Evolutionary conservation across 208 protist genomes (phyloP), one percentile per base, ranked within the genome.

Genomic region (Trypanosoma avium): DNA sequence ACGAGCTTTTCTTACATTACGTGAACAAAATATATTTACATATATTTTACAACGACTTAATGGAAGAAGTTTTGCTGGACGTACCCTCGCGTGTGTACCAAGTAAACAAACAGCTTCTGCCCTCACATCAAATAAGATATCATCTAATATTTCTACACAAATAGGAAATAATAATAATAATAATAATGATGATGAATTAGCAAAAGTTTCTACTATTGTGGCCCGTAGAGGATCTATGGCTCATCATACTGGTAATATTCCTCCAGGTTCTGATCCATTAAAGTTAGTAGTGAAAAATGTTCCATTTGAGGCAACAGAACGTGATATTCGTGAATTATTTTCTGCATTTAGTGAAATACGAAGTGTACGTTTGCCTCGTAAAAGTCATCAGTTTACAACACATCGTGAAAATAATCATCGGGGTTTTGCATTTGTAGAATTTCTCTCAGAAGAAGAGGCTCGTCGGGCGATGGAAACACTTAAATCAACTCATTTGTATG

Each of bases 371-470:
- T n/a, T 99, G 47, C 98, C 98, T 22, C 92, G 91, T 52, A 99
- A 99, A 79, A 73, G 78, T 15, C 72, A 96, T 68, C 75, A 79
- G 57, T 93, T 93, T 62, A 77, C 78, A 19, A 70, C 77, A 4
- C 88, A 89, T 53, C 80, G 87, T 43, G 79, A 97, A 50, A 95
- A 96, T 69, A 86, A 89, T 65, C 92, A 97, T 53, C 84, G 98
- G 36, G 98, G 98, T 48, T 99, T 99, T 84, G 97, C 94, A 32
- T 99, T 99, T 76, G 92, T 99, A 8, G 98, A 99, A 70, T 99
- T 98, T 72, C 52, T 98, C 4, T 98, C 95, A 0, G 86, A 96
- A 70, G 63, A 92, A 61, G 98, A 99, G 69, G 97, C 98, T 21
- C 70, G 84, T 12, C 84, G 88, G 48, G 98, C 98, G 4, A 84